Evolutionary conservation across 371 early-diverging fungal species (phyloP).

Genomic region (Zopfochytrium polystomum): DNA sequence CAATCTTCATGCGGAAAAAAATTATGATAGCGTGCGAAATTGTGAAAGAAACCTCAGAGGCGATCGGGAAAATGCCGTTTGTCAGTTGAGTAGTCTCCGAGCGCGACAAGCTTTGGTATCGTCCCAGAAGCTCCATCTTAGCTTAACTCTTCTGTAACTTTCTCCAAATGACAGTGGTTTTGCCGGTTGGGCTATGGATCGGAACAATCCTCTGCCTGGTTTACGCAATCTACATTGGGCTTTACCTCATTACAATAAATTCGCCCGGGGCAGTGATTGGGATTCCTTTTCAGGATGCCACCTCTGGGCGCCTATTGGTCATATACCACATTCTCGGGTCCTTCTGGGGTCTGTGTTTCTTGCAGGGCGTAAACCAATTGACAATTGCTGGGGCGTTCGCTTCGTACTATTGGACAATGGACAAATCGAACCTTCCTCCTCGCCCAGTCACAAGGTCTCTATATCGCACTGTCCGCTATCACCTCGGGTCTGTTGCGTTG

Average conservation of each 20-base stretch:
- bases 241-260: constrained; percentile 33
- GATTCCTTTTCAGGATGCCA: constrained; percentile 4
- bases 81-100: too few species aligned
- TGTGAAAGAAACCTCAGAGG: constrained; percentile 38
- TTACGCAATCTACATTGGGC: constrained; percentile 32
- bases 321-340: constrained; percentile 48
- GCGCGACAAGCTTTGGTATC: not conserved
- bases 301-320: constrained; percentile 10
- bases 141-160: too few species aligned
- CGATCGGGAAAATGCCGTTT: constrained; percentile 37
- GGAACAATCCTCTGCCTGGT: constrained; percentile 23
- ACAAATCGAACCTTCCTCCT: constrained; percentile 35
- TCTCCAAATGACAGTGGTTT: constrained; percentile 31
- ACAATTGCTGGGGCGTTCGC: constrained; percentile 53
- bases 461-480: constrained; percentile 43
- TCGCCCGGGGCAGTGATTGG: constrained; percentile 1
- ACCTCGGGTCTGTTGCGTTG: constrained; percentile 54
- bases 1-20: constrained; percentile 32
- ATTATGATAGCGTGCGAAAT: constrained; percentile 46
- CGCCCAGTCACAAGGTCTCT: constrained; percentile 37
- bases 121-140: too few species aligned
- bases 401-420: constrained; percentile 52
- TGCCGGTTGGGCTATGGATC: constrained; percentile 29
- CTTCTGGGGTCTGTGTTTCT: constrained; percentile 46
- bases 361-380: constrained; percentile 44